Conservation (phyloP, 257 asterid species). For the Solanum tacnaense region DNA sequence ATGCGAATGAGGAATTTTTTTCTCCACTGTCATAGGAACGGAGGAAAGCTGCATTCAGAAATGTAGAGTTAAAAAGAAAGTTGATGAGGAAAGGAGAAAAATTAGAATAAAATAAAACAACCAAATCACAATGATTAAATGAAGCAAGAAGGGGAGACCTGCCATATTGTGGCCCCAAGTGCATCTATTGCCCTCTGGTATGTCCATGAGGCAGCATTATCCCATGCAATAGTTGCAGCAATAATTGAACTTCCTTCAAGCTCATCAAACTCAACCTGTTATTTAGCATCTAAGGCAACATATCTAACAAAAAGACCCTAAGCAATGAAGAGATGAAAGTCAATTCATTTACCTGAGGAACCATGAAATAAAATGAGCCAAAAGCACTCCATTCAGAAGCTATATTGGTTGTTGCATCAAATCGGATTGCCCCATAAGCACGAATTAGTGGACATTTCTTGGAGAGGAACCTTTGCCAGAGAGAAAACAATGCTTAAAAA, state of each 20-base stretch:
- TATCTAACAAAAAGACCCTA: background rate
- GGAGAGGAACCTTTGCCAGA: constrained; percentile 53
- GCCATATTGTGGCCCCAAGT: constrained; percentile 58
- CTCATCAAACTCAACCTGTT: constrained; percentile 86
- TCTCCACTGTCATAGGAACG: constrained; percentile 18
- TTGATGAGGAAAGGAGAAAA: background rate
- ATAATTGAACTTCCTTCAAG: constrained; percentile 78
- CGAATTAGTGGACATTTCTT: constrained; percentile 76
- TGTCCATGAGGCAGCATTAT: constrained; percentile 53
- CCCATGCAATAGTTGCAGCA: constrained; percentile 96
- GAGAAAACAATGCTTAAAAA: background rate
- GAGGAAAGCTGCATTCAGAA: constrained; percentile 53
- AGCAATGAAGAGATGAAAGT: background rate
- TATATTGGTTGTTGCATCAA: constrained; percentile 49
- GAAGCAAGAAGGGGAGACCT: constrained; percentile 27
- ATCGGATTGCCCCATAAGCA: constrained; percentile 92
- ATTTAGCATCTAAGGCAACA: constrained; percentile 5
- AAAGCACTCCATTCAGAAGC: constrained; percentile 79
- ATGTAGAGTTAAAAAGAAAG: background rate
- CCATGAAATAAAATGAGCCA: constrained; percentile 87
- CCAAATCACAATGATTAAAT: background rate
- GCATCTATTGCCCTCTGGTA: constrained; percentile 55
- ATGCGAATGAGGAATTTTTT: constrained; percentile 26
- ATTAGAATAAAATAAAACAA: background rate
- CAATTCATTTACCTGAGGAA: constrained; percentile 60